phyloP scores from a whole-genome alignment of 2,329 filamentous ascomycete genomes.

The Phialemonium atrogriseum region DNA sequence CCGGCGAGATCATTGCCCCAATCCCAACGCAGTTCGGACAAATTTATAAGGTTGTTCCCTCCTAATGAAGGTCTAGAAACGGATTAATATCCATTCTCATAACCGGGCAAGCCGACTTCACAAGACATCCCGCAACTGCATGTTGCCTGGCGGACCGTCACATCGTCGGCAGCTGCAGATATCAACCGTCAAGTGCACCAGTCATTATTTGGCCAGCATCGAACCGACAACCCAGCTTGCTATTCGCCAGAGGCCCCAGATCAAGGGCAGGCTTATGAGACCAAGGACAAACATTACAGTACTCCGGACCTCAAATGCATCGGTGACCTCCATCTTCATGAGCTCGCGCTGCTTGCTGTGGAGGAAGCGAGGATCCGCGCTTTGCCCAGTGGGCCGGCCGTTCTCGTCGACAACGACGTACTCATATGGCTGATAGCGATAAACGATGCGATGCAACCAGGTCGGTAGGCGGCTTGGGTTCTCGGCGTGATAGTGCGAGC shows the following conservation, averaged over 20 bases:
- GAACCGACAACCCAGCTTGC: slow-evolving; percentile 10
- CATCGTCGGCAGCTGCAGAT: too few relatives aligned
- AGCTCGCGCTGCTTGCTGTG: slow-evolving; percentile 52
- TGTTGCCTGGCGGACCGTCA: too few relatives aligned
- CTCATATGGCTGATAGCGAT: slow-evolving; percentile 29
- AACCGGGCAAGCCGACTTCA: too few relatives aligned
- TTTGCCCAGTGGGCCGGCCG: slow-evolving; percentile 4
- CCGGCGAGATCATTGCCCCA: too few relatives aligned
- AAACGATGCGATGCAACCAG: slow-evolving; percentile 34
- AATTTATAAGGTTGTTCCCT: too few relatives aligned
- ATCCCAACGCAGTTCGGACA: too few relatives aligned
- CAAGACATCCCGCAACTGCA: too few relatives aligned
- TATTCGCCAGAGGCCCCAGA: slow-evolving; percentile 20
- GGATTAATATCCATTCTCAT: too few relatives aligned
- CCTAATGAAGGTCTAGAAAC: too few relatives aligned
- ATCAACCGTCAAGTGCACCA: not conserved
- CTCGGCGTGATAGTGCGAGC: slow-evolving; percentile 30
- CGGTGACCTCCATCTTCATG: slow-evolving; percentile 51
- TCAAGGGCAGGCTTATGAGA: slow-evolving; percentile 20
- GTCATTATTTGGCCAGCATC: too few relatives aligned
- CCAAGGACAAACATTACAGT: slow-evolving; percentile 43
- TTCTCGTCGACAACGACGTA: slow-evolving; percentile 19
- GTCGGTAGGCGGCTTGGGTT: slow-evolving; percentile 20
- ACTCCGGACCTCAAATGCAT: slow-evolving; percentile 53
- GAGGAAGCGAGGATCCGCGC: slow-evolving; percentile 29